Evolutionary conservation across 139 green algal species (phyloP), one percentile per base, ranked within the genome.

Genomic region (Micractinium sp.): DNA sequence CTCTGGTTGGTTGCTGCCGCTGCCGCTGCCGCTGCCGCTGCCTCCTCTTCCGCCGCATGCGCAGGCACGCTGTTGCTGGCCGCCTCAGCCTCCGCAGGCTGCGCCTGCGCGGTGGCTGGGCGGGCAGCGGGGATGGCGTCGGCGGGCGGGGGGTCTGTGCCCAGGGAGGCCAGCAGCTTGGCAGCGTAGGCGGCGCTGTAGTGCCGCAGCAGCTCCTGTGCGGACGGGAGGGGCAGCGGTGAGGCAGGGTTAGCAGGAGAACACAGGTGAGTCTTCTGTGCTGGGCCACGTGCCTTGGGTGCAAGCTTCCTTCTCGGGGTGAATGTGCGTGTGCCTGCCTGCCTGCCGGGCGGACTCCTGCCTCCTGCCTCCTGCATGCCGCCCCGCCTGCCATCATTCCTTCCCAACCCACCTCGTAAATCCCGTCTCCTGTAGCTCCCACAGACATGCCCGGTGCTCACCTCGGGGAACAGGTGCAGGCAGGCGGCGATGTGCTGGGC

Each of bases 381-480:
- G n/a, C n/a, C 73, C 1, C 22, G 74, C 71, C 2, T 53, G 74
- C 35, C 74, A 29, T 29, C 29, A 3, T 53, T 27, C 33, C 35
- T 36, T 39, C 35, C 18, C 33, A 39, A 31, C 41, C 16, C 33
- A 47, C 7, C 74, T 31, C 27, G 18, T 9, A 41, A 39, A 1
- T 13, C 5, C 12, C 79, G 41, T 38, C 27, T 35, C 27, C 25
- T 7, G 13, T 12, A 41, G 31, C 29, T 25, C 29, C 74, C 31
- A 41, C 7, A 18, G 12, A 38, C 74, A 47, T n/a, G n/a, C n/a
- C 77, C 77, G 29, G 41, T 36, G 0, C 78, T 38, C 56, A 63
- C 82, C 82, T 87, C 35, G 9, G 82, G 82, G 63, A 87, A 87
- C 35, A 87, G 82, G 82, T 38, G 60, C 82, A 87, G 82, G 82